Conservation (phyloP, 768 basidiomycete species). For the Hemileccinum impolitum region DNA sequence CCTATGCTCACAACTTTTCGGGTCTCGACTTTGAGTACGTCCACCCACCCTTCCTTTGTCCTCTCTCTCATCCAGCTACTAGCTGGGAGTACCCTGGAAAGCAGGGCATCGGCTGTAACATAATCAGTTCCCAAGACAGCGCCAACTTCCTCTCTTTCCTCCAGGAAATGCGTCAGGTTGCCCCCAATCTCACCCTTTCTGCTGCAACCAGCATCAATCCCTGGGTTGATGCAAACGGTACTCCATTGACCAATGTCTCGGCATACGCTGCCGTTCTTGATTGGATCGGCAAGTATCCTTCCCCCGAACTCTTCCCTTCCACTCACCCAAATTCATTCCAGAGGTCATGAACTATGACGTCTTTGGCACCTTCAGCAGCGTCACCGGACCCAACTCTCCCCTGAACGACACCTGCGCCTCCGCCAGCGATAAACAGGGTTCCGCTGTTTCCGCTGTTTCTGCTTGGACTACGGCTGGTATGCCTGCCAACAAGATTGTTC, state of each 20-base stretch:
- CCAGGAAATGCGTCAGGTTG: slow-evolving; percentile 57
- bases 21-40: slow-evolving; percentile 71
- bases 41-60: background rate
- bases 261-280: slow-evolving; percentile 68
- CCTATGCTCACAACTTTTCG: slow-evolving; percentile 47
- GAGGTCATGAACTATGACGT: slow-evolving; percentile 73
- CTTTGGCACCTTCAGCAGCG: slow-evolving; percentile 47
- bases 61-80: background rate
- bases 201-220: slow-evolving; percentile 67
- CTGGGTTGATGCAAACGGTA: slow-evolving; percentile 56
- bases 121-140: slow-evolving; percentile 58
- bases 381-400: slow-evolving; percentile 81
- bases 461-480: slow-evolving; percentile 80
- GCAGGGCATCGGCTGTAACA: slow-evolving; percentile 70
- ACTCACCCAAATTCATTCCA: slow-evolving; percentile 40
- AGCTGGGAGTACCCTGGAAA: slow-evolving; percentile 87
- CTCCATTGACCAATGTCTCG: slow-evolving; percentile 58
- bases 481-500: slow-evolving; percentile 64
- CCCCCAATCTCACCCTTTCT: slow-evolving; percentile 62
- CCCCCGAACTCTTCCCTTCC: fast-evolving
- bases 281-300: slow-evolving; percentile 52
- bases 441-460: slow-evolving; percentile 68
- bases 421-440: slow-evolving; percentile 57
- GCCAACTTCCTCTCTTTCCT: slow-evolving; percentile 79
- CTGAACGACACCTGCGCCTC: slow-evolving; percentile 74